Percentiles rank a stretch among this genome's conserved stretches.
These are phyloP conservation scores for Fusarium sp. DNA, from an alignment of 2,329 filamentous ascomycete genomes.

Conservation along the genomic window DNA sequence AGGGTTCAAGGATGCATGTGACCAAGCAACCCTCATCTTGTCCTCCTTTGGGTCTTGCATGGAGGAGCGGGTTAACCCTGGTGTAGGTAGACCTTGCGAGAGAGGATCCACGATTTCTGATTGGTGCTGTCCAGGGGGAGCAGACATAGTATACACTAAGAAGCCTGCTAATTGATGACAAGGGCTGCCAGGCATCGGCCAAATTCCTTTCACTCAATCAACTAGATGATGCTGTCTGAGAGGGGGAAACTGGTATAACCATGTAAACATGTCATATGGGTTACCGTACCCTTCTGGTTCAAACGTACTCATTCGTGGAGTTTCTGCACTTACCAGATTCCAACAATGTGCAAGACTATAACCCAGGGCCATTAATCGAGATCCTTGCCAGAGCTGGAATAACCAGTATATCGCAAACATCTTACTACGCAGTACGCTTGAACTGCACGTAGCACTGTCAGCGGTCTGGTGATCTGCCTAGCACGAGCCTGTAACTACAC, in stretches of 20 bases:
- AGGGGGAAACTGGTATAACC: background rate
- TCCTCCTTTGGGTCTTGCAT: slow-evolving; percentile 29
- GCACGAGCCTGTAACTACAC: too few relatives aligned
- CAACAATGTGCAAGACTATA: background rate
- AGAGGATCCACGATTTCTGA: slow-evolving; percentile 11
- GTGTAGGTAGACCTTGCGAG: slow-evolving; percentile 1
- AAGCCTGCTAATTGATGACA: slow-evolving; percentile 2
- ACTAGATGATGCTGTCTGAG: background rate
- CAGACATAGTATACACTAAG: slow-evolving; percentile 1
- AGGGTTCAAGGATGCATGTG: slow-evolving; percentile 42
- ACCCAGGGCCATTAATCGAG: background rate
- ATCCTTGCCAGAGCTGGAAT: background rate
- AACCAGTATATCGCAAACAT: background rate
- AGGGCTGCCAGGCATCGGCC: slow-evolving; percentile 16
- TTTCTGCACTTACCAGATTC: background rate
- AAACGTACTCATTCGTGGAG: background rate
- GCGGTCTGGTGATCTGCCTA: too few relatives aligned
- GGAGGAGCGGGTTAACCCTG: slow-evolving; percentile 20
- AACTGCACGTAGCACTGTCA: too few relatives aligned
- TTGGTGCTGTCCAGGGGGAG: slow-evolving; percentile 15
- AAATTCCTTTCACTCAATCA: slow-evolving; percentile 12
- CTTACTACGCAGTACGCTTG: too few relatives aligned
- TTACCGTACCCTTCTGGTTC: background rate
- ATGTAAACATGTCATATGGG: background rate
- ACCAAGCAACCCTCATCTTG: slow-evolving; percentile 38